Base-by-base conservation (phyloP, 352 stramenopile genomes). In the Phytophthora fragariae region DNA sequence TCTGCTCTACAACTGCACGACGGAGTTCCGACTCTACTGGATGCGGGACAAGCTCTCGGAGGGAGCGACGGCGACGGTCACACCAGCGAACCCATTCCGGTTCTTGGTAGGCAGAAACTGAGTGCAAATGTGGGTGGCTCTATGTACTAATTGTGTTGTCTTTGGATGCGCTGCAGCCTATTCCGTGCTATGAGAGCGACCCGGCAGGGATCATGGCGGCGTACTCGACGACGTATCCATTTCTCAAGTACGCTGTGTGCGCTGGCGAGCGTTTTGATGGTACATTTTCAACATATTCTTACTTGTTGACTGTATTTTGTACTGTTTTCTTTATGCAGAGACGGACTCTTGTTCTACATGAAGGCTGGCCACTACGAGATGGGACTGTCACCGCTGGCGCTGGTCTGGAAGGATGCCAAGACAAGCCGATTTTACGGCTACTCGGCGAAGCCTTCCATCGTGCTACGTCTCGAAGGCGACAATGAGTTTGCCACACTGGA, bases 21-120 rank as follows among this genome's bases (percentile, higher is more conserved):
- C 87, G 10, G 92, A 98, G 69, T 98, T 98, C 61, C 88, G 94
- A 15, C 80, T 95, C 5, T 98, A 96, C 74, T 98, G 93, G 93
- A 79, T 98, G 62, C 89, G 89, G 4, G 92, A 97, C 73, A 98
- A 98, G 77, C 82, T 98, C 7, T 80, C 80, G 2, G 93, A 98
- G 77, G 85, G 82, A 49, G 77, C 72, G 5, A 75, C 86, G 1
- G 76, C 69, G 17, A 84, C 64, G 2, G 62, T 83, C 12, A 79
- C 88, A 9, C 65, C 84, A 0, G 82, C 85, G 2, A 97, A 97
- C 60, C 88, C 88, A 1, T 95, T 83, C 60, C 87, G 78, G 15
- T 95, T 97, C 60, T 41, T 94, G 68, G 90, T 97, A 70, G 0
- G 41, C 5, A 21, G 46, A 53, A 24, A 24, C 19, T 8, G n/a